Evolutionary conservation across 2,329 filamentous ascomycete species (phyloP), one percentile per base, ranked within the genome.

Genomic region (Aspergillus pseudoviridinutans): DNA sequence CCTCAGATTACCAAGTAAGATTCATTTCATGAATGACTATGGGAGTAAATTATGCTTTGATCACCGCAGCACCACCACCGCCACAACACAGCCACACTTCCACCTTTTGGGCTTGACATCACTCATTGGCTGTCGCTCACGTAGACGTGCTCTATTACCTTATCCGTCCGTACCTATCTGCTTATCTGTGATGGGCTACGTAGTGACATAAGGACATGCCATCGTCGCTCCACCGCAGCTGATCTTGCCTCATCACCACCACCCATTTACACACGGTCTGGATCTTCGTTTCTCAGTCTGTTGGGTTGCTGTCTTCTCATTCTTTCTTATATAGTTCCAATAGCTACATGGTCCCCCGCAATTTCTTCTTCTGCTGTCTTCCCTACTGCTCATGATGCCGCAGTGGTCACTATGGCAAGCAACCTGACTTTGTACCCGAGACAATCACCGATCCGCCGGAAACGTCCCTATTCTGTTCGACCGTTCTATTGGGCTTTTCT

Each of bases 401-500:
- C 60, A 41, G 55, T 53, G 51, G 59, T 53, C 61, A 64, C 59
- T 53, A 74, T 70, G 61, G 64, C 63, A 59, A 58, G 61, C 59
- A 55, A 58, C 57, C 55, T 68, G 56, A 59, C 61, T 49, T 58
- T 63, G 44, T 56, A 61, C 22, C 59, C 66, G 57, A 54, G 44
- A 53, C 64, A 61, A 63, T 59, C 64, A 55, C 54, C 60, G 53
- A 58, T 55, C 51, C 62, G 62, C 58, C 66, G 54, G 57, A 61
- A 61, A 58, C 68, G 72, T 60, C 67, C 64, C 55, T 78, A 77
- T 61, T 77, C 78, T 9, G 71, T 73, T 47, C 71, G 77, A 50
- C 74, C 78, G 22, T 82, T 82, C 66, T 80, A 76, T 66, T 68
- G 76, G 47, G 76, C 75, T 35, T 59, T 81, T n/a, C 61, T 76